A percentile compares a stretch with the other conserved stretches of the same genome.
Evolutionary conservation across 805 yeast species (phyloP).

Genomic region (Kodamaea fukazawae): DNA sequence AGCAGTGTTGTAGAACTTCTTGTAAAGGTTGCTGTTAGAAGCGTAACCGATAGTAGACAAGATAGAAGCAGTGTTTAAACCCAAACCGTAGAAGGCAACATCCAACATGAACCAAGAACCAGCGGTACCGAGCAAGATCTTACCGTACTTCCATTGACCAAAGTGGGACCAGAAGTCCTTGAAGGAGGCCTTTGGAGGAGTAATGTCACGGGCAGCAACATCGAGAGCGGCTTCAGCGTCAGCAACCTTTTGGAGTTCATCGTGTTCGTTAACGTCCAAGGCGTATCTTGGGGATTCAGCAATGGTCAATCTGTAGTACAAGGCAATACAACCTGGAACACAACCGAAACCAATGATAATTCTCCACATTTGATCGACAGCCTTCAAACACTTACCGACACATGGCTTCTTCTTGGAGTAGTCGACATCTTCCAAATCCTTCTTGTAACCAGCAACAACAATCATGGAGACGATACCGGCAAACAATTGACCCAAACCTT

Average conservation of each 20-base stretch:
- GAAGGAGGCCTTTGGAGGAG: slow-evolving; percentile 81
- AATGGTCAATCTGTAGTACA: slow-evolving; percentile 88
- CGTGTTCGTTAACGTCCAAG: slow-evolving; percentile 66
- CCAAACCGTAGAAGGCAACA: slow-evolving; percentile 87
- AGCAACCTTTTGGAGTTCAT: slow-evolving; percentile 53
- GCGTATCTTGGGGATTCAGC: slow-evolving; percentile 94
- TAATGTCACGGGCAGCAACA: slow-evolving; percentile 33
- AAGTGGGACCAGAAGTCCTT: slow-evolving; percentile 72
- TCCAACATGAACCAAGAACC: slow-evolving; percentile 90
- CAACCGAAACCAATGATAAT: slow-evolving; percentile 83
- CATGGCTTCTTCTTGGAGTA: slow-evolving; percentile 51
- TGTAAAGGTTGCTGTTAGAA: slow-evolving; percentile 64
- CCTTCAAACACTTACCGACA: slow-evolving; percentile 63
- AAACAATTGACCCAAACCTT: slow-evolving; percentile 91
- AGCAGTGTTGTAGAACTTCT: slow-evolving; percentile 68
- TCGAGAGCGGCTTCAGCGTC: slow-evolving; percentile 46
- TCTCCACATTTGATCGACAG: slow-evolving; percentile 95
- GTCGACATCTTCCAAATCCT: slow-evolving; percentile 49
- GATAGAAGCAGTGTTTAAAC: slow-evolving; percentile 77
- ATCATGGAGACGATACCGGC: slow-evolving; percentile 84
- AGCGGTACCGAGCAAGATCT: slow-evolving; percentile 83
- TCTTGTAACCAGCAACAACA: slow-evolving; percentile 74
- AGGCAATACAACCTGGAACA: slow-evolving; percentile 81
- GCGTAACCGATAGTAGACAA: slow-evolving; percentile 85
- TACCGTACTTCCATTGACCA: slow-evolving; percentile 82